A percentile compares a stretch with the other conserved stretches of the same genome.
These are phyloP conservation scores for Macrotyloma uniflorum DNA, from an alignment of 306 rosid species.

Conservation along the genomic window DNA sequence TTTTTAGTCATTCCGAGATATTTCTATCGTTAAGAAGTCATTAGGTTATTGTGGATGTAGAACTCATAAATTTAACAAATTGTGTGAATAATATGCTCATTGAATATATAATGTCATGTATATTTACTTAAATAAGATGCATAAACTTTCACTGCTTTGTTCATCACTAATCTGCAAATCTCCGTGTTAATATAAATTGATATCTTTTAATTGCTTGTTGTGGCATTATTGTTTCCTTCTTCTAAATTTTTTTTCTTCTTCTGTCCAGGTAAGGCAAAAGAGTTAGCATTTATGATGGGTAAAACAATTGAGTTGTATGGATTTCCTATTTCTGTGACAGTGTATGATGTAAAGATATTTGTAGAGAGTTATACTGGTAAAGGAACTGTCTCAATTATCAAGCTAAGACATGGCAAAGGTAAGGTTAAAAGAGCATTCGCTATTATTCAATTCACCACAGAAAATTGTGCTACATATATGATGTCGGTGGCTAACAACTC, in stretches of 20 bases:
- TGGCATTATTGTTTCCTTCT: neutral
- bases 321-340: conserved; percentile 50
- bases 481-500: conserved; percentile 20
- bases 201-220: conserved; percentile 2
- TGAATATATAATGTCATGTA: neutral
- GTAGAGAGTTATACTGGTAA: conserved; percentile 60
- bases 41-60: neutral
- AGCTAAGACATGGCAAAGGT: conserved; percentile 47
- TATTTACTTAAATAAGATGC: neutral
- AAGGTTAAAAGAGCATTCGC: conserved; percentile 51
- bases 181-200: conserved; percentile 4
- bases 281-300: conserved; percentile 51
- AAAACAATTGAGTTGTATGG: conserved; percentile 70
- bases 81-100: neutral
- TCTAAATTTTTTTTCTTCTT: neutral
- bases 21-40: neutral
- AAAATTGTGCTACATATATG: conserved; percentile 42
- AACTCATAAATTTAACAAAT: neutral
- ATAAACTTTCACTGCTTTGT: neutral
- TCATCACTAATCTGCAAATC: neutral
- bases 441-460: conserved; percentile 60
- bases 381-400: conserved; percentile 62
- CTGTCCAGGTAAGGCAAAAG: conserved; percentile 31
- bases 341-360: conserved; percentile 36
- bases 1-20: neutral